Base-by-base conservation (phyloP, 2,329 filamentous ascomycete species). In the Talaromyces marneffei region DNA sequence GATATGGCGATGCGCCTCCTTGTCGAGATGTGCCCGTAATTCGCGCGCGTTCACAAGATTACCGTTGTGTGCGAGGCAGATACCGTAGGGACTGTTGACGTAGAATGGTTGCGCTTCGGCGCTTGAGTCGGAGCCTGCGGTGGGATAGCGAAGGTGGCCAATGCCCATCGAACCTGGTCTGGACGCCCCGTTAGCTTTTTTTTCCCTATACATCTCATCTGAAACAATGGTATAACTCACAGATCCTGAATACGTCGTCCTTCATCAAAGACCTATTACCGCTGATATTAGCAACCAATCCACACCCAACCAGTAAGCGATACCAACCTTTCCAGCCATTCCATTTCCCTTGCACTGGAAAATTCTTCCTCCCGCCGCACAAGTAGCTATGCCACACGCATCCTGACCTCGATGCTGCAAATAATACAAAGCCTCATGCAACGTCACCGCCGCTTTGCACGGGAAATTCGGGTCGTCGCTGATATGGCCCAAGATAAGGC, bases 101-200 rank as follows among this genome's bases (percentile, higher is more conserved):
- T 94, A 96, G 75, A 97, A 96, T 0, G 92, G 92, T 76, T 96
- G 92, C 10, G 91, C 90, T 76, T 96, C 91, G 7, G 91, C 87
- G 70, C 91, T 93, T 62, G 85, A 85, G 66, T 88, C 90, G 73
- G 87, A 94, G 61, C 92, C 92, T 12, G 90, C 89, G 7, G 92
- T 97, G 10, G 92, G 92, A 75, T 97, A 97, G 73, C 92, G 83
- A 67, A 97, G 77, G 75, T 97, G 92, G 44, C 85, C 89, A 63
- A 96, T 82, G 64, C 91, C 91, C 89, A 94, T 92, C 75, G 85
- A 93, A 35, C 92, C 92, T 12, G 91, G 89, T 29, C 60, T 61
- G n/a, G n/a, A 18, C 33, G 33, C 9, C 16, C 31, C 12, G 39
- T 61, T 60, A 56, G 37, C 23, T 12, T 10, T 18, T 46, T 14